Evolutionary conservation across 2,329 filamentous ascomycete genomes (phyloP).

Genomic region (Lecanicillium sp.): DNA sequence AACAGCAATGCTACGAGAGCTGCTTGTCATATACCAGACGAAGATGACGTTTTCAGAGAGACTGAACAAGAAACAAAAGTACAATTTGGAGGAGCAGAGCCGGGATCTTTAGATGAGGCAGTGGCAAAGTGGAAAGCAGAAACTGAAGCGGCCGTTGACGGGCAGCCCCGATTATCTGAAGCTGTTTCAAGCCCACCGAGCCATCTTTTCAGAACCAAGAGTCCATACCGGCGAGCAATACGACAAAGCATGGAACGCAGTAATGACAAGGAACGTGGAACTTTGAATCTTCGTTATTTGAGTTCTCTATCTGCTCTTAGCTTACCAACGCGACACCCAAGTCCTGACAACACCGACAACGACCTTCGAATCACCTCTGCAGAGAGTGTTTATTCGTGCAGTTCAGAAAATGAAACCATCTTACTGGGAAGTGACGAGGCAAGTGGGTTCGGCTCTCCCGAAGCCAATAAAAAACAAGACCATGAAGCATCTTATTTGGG

Average conservation of each 20-base stretch:
- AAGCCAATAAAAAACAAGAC: too few relatives aligned
- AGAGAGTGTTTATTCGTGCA: slow-evolving; percentile 41
- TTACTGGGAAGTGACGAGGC: not conserved
- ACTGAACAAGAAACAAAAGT: too few relatives aligned
- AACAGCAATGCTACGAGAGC: slow-evolving; percentile 12
- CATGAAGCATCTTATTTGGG: too few relatives aligned
- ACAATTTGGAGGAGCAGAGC: too few relatives aligned
- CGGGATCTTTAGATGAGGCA: not conserved
- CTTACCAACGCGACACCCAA: slow-evolving; percentile 31
- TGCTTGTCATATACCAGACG: slow-evolving; percentile 23
- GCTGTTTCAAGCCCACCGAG: slow-evolving; percentile 44
- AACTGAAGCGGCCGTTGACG: slow-evolving; percentile 10
- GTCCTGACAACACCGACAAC: slow-evolving; percentile 29
- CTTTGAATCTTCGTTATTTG: slow-evolving; percentile 24
- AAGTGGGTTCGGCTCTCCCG: not conserved
- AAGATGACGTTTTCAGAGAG: slow-evolving; percentile 24
- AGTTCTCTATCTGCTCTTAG: slow-evolving; percentile 31
- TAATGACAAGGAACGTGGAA: slow-evolving; percentile 20
- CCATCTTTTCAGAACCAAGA: slow-evolving; percentile 45
- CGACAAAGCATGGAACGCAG: slow-evolving; percentile 33
- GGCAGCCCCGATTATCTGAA: slow-evolving; percentile 26
- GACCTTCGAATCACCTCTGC: slow-evolving; percentile 30
- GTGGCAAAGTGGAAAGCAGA: slow-evolving; percentile 5
- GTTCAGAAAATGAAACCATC: slow-evolving; percentile 3
- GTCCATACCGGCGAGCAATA: slow-evolving; percentile 46